Conservation (phyloP, 2,329 filamentous ascomycete genomes). For the Cladorrhinum sp. region DNA sequence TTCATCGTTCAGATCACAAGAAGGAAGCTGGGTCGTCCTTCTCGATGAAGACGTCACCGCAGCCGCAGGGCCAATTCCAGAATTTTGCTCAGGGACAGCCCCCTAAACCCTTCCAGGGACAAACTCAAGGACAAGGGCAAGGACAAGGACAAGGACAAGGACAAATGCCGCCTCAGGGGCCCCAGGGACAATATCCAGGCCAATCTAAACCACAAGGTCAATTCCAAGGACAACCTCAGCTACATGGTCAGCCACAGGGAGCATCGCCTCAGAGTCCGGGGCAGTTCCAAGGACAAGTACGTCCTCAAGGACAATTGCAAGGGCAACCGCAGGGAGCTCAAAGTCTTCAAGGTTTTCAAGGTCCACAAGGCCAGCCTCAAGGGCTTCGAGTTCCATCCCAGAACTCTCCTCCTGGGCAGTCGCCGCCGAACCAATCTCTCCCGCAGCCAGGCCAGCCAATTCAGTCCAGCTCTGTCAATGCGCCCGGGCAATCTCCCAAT, state of each 20-base stretch:
- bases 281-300: background rate
- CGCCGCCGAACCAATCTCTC: background rate
- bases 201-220: too few relatives aligned
- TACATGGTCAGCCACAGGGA: background rate
- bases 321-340: background rate
- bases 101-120: background rate
- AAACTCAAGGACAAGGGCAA: background rate
- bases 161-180: too few relatives aligned
- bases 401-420: background rate
- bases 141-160: background rate
- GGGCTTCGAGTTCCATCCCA: background rate
- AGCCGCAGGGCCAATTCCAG: background rate
- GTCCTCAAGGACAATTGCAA: constrained; percentile 1
- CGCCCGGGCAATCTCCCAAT: background rate
- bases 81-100: background rate
- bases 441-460: constrained; percentile 7
- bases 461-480: background rate
- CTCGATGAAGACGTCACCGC: constrained; percentile 14
- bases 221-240: background rate
- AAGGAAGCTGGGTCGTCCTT: constrained; percentile 23
- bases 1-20: constrained; percentile 27
- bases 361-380: background rate
- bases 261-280: background rate
- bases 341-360: background rate
- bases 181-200: too few relatives aligned